Conservation (phyloP, 495 filamentous ascomycete species). For the Acidomyces sp. region DNA sequence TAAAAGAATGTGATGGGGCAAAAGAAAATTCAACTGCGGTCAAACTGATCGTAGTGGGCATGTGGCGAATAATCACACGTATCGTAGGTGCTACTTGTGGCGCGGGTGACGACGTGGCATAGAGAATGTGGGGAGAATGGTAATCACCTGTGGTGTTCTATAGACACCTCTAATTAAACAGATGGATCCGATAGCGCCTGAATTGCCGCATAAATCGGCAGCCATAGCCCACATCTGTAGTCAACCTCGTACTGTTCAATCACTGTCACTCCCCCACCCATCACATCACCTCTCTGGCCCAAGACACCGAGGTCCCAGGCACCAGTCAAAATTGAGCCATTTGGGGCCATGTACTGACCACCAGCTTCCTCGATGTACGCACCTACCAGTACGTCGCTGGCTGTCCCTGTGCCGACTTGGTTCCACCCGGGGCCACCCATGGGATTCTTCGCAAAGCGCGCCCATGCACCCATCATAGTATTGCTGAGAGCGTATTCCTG, state of each 20-base stretch:
- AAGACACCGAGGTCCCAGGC: conserved; percentile 16
- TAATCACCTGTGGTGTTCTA: too few relatives aligned
- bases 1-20: too few relatives aligned
- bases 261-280: conserved; percentile 17
- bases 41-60: too few relatives aligned
- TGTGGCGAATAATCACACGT: too few relatives aligned
- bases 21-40: too few relatives aligned
- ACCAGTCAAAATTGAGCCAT: conserved; percentile 22
- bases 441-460: conserved; percentile 24
- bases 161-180: too few relatives aligned
- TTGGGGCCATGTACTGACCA: conserved; percentile 19
- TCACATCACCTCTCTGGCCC: conserved; percentile 9
- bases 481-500: conserved; percentile 20
- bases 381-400: conserved; percentile 26
- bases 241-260: conserved; percentile 18
- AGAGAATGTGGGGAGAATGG: too few relatives aligned
- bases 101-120: too few relatives aligned
- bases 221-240: conserved; percentile 15
- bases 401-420: conserved; percentile 18
- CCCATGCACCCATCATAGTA: conserved; percentile 21
- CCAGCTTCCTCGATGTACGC: conserved; percentile 2
- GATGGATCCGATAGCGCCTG: too few relatives aligned
- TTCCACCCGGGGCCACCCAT: conserved; percentile 22
- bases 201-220: conserved; percentile 12
- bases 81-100: too few relatives aligned